These are phyloP conservation scores for Spathaspora passalidarum DNA, from an alignment of 805 yeast genomes.

Conservation along the genomic window DNA sequence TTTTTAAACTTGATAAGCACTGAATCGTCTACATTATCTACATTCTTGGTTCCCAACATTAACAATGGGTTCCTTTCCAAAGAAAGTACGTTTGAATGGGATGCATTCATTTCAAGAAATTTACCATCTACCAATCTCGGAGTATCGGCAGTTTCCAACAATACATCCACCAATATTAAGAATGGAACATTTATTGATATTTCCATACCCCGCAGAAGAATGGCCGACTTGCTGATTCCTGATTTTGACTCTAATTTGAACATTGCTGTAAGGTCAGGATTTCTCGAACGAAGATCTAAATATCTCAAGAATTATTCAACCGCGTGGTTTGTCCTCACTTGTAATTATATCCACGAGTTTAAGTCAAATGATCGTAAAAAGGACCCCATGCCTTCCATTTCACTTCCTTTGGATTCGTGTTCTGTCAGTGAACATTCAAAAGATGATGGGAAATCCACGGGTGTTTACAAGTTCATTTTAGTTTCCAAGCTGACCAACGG, in stretches of 20 bases:
- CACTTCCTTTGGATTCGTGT: conserved; percentile 75
- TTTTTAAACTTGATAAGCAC: conserved; percentile 70
- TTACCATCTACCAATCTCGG: conserved; percentile 30
- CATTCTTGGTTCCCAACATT: conserved; percentile 61
- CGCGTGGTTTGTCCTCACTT: conserved; percentile 89
- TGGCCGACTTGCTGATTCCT: conserved; percentile 58
- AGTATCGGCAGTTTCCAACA: conserved; percentile 22
- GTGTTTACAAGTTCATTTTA: conserved; percentile 72
- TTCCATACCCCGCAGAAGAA: conserved; percentile 33
- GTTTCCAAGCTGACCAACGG: conserved; percentile 71
- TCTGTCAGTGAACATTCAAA: conserved; percentile 79
- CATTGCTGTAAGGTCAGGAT: conserved; percentile 64
- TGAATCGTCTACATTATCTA: conserved; percentile 70
- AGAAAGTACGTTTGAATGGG: conserved; percentile 86
- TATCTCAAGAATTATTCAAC: conserved; percentile 85
- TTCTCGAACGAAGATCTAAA: conserved; percentile 85
- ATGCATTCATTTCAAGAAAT: conserved; percentile 71
- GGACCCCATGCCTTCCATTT: conserved; percentile 81
- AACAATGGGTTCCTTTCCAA: conserved; percentile 58
- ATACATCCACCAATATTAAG: conserved; percentile 22
- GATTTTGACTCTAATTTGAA: conserved; percentile 70
- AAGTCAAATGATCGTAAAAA: conserved; percentile 77
- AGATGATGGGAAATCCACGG: conserved; percentile 56
- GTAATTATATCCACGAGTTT: conserved; percentile 86
- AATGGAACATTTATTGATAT: conserved; percentile 41